Conservation (phyloP, 371 early-diverging fungal genomes). For the Rhizomucor pusillus region DNA sequence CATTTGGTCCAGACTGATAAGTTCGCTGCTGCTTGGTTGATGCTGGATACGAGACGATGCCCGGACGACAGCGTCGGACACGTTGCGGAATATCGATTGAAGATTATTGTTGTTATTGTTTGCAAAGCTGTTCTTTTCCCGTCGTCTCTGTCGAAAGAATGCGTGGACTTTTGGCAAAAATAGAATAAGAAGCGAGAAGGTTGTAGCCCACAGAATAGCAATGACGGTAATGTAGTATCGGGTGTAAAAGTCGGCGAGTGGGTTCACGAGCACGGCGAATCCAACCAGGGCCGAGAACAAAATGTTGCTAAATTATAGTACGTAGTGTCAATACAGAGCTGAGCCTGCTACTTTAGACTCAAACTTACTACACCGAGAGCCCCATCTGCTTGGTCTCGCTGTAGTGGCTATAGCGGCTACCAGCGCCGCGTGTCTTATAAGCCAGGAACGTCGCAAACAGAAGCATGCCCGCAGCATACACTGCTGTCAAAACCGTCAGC, state of each 20-base stretch:
- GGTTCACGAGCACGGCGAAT: slow-evolving; percentile 50
- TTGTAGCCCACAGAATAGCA: slow-evolving; percentile 53
- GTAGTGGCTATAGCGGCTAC: slow-evolving; percentile 49
- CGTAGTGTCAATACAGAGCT: neutral
- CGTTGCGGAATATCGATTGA: slow-evolving; percentile 10
- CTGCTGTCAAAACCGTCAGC: slow-evolving; percentile 27
- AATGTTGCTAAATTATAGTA: slow-evolving; percentile 40
- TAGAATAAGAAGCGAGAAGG: slow-evolving; percentile 50
- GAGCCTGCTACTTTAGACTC: neutral
- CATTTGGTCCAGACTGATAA: slow-evolving; percentile 20
- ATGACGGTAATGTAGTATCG: slow-evolving; percentile 52
- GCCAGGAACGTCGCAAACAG: slow-evolving; percentile 57
- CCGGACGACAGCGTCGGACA: slow-evolving; percentile 19
- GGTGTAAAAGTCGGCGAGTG: slow-evolving; percentile 50
- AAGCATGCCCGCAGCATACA: slow-evolving; percentile 41
- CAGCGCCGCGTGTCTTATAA: slow-evolving; percentile 56
- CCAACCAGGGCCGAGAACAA: slow-evolving; percentile 52
- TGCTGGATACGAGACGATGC: neutral
- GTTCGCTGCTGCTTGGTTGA: slow-evolving; percentile 8
- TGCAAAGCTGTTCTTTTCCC: slow-evolving; percentile 6
- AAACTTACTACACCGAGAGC: slow-evolving; percentile 59
- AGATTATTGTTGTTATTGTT: slow-evolving; percentile 3
- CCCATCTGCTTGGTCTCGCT: slow-evolving; percentile 64
- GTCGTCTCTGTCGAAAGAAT: slow-evolving; percentile 21
- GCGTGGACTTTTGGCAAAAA: slow-evolving; percentile 57